Conservation (phyloP, 345 rosid genomes). For the Melastoma malabathricum region DNA sequence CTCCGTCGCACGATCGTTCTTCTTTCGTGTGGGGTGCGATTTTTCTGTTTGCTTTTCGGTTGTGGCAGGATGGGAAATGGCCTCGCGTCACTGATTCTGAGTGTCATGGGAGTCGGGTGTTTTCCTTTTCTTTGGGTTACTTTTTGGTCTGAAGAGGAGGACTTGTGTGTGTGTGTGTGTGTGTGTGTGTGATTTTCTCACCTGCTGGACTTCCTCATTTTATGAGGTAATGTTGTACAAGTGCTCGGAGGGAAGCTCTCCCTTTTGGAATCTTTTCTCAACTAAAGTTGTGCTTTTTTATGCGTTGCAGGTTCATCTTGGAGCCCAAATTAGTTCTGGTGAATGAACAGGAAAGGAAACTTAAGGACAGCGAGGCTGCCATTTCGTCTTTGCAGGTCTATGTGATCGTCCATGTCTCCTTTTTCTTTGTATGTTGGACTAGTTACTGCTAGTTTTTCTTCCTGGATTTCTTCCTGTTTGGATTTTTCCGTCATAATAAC, state of each 20-base stretch:
- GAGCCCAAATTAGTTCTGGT: slow-evolving; percentile 56
- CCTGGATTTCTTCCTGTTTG: too few relatives aligned
- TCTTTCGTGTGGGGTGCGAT: background rate
- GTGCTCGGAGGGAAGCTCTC: background rate
- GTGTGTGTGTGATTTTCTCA: too few relatives aligned
- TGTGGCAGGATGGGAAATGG: background rate
- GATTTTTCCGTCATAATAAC: too few relatives aligned
- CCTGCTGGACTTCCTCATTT: too few relatives aligned
- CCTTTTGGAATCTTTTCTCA: background rate
- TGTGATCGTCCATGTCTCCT: too few relatives aligned
- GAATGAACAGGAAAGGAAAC: slow-evolving; percentile 76
- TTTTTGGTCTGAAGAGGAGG: too few relatives aligned
- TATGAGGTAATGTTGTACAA: too few relatives aligned
- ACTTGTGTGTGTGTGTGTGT: background rate
- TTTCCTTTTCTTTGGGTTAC: too few relatives aligned
- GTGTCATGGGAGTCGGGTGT: too few relatives aligned
- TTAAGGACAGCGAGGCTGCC: slow-evolving; percentile 75
- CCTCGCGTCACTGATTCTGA: too few relatives aligned
- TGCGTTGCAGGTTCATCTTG: slow-evolving; percentile 60
- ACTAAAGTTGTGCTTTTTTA: background rate
- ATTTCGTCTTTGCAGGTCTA: slow-evolving; percentile 57
- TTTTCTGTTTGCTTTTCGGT: background rate
- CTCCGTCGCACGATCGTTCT: background rate
- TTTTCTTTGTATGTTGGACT: too few relatives aligned
- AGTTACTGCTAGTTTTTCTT: too few relatives aligned